Percentiles rank a stretch among this genome's conserved stretches.
phyloP scores from a whole-genome alignment of 2,329 filamentous ascomycete genomes.

The Penicillium thymicola region DNA sequence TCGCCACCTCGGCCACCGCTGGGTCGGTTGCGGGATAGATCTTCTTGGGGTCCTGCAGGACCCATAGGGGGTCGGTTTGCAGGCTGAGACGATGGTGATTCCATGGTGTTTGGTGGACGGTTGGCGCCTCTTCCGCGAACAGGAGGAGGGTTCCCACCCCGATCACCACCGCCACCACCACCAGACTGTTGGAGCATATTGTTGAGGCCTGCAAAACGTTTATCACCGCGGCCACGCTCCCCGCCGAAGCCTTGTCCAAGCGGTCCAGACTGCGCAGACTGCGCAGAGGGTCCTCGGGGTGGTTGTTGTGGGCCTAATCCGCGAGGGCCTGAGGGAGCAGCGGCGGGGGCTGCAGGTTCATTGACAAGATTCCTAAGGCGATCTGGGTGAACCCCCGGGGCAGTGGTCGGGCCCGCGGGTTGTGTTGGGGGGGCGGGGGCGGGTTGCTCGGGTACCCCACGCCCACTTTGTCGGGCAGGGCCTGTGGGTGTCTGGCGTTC shows the following conservation, averaged over 20 bases:
- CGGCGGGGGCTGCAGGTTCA: constrained; percentile 8
- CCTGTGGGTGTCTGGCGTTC: constrained; percentile 47
- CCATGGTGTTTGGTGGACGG: constrained; percentile 33
- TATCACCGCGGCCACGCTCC: constrained; percentile 44
- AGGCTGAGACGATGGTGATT: constrained; percentile 30
- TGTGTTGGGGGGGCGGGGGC: constrained; percentile 30
- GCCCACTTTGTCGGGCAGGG: constrained; percentile 38
- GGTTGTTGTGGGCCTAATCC: constrained; percentile 24
- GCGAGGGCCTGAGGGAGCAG: constrained; percentile 5
- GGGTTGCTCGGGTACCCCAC: constrained; percentile 33
- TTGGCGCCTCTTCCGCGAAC: constrained; percentile 41
- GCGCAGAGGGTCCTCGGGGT: constrained; percentile 29
- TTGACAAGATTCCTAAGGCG: constrained; percentile 47
- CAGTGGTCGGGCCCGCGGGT: constrained; percentile 34
- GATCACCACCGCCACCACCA: constrained; percentile 31
- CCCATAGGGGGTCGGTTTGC: constrained; percentile 33
- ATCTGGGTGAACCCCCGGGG: constrained; percentile 54
- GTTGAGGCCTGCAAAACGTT: constrained; percentile 47
- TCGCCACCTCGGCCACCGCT: constrained; percentile 31
- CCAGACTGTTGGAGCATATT: constrained; percentile 47
- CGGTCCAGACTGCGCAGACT: constrained; percentile 40
- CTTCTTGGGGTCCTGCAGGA: constrained; percentile 28
- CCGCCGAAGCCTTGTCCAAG: constrained; percentile 33
- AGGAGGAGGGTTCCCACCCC: constrained; percentile 31
- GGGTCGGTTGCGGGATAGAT: constrained; percentile 29